Percentiles rank a stretch among this genome's conserved stretches.
These are phyloP conservation scores for Raffaelea arxii DNA, from an alignment of 2,329 filamentous ascomycete species.

Conservation along the genomic window DNA sequence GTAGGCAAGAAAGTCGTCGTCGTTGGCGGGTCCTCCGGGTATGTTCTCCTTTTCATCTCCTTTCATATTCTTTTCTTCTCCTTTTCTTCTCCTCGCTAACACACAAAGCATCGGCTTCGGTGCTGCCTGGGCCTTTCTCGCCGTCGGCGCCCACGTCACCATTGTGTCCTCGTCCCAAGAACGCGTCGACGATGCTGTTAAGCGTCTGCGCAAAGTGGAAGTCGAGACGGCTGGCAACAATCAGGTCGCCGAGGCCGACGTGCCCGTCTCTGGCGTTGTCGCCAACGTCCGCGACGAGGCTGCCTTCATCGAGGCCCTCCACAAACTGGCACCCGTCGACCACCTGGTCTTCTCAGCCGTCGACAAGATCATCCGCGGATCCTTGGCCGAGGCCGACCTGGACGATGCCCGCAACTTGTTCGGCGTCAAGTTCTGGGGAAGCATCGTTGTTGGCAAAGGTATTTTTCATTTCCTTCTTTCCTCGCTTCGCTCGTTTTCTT, in stretches of 20 bases:
- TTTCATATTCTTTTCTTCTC: neutral
- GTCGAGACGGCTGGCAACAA: conserved; percentile 5
- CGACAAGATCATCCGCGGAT: conserved; percentile 27
- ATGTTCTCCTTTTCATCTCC: neutral
- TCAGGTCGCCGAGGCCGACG: neutral
- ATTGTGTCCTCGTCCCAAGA: conserved; percentile 24
- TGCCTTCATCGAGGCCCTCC: conserved; percentile 20
- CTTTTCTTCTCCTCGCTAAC: neutral
- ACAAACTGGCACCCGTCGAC: conserved; percentile 23
- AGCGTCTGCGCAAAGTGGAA: conserved; percentile 14
- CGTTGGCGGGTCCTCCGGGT: conserved; percentile 27
- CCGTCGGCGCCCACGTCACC: conserved; percentile 23
- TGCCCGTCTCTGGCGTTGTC: conserved; percentile 17
- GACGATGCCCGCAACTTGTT: conserved; percentile 24
- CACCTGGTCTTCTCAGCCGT: conserved; percentile 28
- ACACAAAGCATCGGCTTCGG: conserved; percentile 26
- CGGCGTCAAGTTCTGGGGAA: conserved; percentile 30
- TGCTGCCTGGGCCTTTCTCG: conserved; percentile 24
- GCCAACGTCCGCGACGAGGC: conserved; percentile 25
- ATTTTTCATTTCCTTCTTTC: neutral
- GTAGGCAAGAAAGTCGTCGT: conserved; percentile 24
- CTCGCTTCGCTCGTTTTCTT: too few species aligned
- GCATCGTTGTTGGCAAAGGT: conserved; percentile 24
- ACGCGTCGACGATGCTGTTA: conserved; percentile 21
- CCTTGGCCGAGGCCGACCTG: conserved; percentile 22